phyloP scores from a whole-genome alignment of 208 protist genomes.

The Trypanosoma boissoni region DNA sequence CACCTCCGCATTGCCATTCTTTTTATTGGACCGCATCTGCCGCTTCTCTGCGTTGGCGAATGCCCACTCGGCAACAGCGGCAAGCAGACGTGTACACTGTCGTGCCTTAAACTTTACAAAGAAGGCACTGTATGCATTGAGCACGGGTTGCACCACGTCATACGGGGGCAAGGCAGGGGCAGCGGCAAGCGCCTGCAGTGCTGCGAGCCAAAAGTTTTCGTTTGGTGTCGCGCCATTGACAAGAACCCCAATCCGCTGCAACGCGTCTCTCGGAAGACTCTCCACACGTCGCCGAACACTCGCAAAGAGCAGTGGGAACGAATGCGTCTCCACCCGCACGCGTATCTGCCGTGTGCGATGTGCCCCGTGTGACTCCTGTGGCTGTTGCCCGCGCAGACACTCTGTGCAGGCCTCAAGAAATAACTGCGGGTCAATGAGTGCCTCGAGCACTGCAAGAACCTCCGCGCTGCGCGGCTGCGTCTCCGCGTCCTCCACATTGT shows the following conservation, averaged over 20 bases:
- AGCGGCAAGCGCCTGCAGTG: slow-evolving; percentile 63
- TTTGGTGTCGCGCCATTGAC: slow-evolving; percentile 45
- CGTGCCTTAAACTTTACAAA: slow-evolving; percentile 90
- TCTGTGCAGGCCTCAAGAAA: slow-evolving; percentile 63
- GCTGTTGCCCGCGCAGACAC: slow-evolving; percentile 63
- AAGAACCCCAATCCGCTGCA: slow-evolving; percentile 61
- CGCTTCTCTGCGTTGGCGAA: slow-evolving; percentile 46
- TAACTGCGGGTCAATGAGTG: slow-evolving; percentile 81
- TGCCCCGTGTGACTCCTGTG: neutral
- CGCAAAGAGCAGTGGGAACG: slow-evolving; percentile 66
- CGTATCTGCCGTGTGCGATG: slow-evolving; percentile 21
- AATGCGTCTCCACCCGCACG: slow-evolving; percentile 67
- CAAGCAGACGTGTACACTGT: slow-evolving; percentile 60
- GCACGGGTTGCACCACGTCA: slow-evolving; percentile 63
- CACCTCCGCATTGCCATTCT: neutral
- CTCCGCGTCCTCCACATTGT: slow-evolving; percentile 69
- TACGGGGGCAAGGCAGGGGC: slow-evolving; percentile 53
- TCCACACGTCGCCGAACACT: slow-evolving; percentile 66
- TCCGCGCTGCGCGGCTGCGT: slow-evolving; percentile 71
- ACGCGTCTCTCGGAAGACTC: slow-evolving; percentile 66
- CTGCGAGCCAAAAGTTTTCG: slow-evolving; percentile 83
- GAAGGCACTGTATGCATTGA: slow-evolving; percentile 79
- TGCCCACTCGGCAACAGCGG: slow-evolving; percentile 69
- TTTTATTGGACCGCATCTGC: neutral
- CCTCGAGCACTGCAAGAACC: slow-evolving; percentile 79